Evolutionary conservation across 2,329 filamentous ascomycete genomes (phyloP), one percentile per base, ranked within the genome.

Genomic region (Aspergillus phoenicis): DNA sequence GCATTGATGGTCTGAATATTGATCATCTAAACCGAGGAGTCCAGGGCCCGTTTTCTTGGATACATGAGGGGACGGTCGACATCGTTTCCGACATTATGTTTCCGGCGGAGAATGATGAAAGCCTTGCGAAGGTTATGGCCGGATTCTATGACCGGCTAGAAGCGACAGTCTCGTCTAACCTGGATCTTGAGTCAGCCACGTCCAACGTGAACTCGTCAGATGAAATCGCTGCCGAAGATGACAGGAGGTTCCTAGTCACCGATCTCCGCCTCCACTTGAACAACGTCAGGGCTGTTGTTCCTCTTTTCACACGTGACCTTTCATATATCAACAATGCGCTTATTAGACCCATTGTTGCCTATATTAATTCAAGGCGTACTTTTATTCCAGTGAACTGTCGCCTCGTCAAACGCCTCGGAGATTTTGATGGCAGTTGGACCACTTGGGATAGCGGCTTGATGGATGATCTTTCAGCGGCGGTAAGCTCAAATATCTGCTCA

Each of bases 71-170:
- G 36, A 96, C 95, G 64, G 93, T 99, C 43, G 95, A 99, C 73
- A 97, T 99, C 63, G 89, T 98, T 13, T 91, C 95, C 6, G 95
- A 99, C 71, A 88, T 99, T 66, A 94, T 97, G 87, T 91, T 99
- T 63, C 95, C 95, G 0, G 87, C 88, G 33, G 95, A 98, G 58
- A 87, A 87, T 43, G 91, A 96, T 61, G 93, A 94, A 64, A 91
- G 93, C 64, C 89, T 99, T 59, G 90, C 89, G 24, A 97, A 97
- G 75, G 93, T 97, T 49, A 91, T 99, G 85, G 89, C 90, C n/a
- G 93, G 97, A 73, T 93, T 99, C 70, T 98, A 98, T 77, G 94
- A 98, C 75, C 91, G 92, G 63, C 86, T 99, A 72, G 95, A 99
- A 78, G 93, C 95, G 47, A 93, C 93, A 0, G 93, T 98, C 22